Evolutionary conservation across 1,139 yeast genomes (phyloP), one percentile per base, ranked within the genome.

Genomic region (Blastobotrys serpentis): DNA sequence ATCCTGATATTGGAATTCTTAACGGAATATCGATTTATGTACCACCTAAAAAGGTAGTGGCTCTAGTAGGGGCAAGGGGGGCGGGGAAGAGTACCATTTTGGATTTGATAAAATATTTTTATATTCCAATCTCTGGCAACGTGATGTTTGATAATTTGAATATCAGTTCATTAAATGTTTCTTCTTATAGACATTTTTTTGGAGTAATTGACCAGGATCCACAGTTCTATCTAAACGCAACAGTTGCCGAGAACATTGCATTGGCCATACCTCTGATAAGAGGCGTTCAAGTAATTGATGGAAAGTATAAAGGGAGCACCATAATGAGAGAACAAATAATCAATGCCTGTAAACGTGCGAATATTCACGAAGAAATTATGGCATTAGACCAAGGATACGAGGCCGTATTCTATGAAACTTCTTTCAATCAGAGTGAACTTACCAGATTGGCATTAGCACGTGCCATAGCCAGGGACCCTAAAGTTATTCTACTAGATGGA

Each of bases 241-340:
- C 47, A 2, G 30, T 44, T 4, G 47, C 43, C n/a, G 47, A 44
- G 16, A 44, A 44, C 16, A 26, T 44, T 26, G 47, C 47, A 29
- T 11, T 44, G 3, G 47, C 42, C 2, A 17, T 32, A 11, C 37
- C 39, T 10, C 40, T 36, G 14, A 19, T 19, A 3, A 21, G 34
- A 13, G 47, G 47, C 2, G 13, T 13, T 7, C 30, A 18, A 11
- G 3, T 18, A 10, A 36, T n/a, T 3, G 18, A 18, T 14, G 42
- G 43, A 8, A 25, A 19, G 22, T 26, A 37, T 29, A 16, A 18
- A n/a, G 42, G 37, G 18, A 23, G 29, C n/a, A 33, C 26, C 11
- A 42, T 44, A 5, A 26, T 29, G 37, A 11, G 43, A 19, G 38
- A 38, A 16, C 38, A 44, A 3, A 22, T 44, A 2, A 21, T 38